Conservation (phyloP, 768 basidiomycete genomes). For the Auricularia heimuer region DNA sequence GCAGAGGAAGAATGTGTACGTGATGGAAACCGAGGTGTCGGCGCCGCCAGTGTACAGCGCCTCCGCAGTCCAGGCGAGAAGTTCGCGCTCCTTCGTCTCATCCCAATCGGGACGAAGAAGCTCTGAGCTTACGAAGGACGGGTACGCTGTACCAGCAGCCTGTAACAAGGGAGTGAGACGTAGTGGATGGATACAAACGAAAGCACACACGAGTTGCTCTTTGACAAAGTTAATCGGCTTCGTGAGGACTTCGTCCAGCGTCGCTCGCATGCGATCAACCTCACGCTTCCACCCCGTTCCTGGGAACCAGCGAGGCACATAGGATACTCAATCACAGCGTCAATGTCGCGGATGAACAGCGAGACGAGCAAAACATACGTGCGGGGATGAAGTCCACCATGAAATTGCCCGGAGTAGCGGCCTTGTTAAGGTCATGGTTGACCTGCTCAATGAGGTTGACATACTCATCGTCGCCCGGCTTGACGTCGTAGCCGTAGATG, state of each 20-base stretch:
- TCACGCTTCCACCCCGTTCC: not conserved
- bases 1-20: conserved; percentile 14
- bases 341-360: not conserved
- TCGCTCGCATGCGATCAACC: not conserved
- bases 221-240: conserved; percentile 6
- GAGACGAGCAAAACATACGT: not conserved
- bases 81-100: not conserved
- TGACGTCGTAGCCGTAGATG: conserved; percentile 9
- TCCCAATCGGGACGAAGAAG: not conserved
- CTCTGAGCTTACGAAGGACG: not conserved
- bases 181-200: not conserved
- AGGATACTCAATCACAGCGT: not conserved
- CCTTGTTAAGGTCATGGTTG: conserved; percentile 1
- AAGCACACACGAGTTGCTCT: conserved; percentile 1
- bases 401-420: conserved; percentile 3
- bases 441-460: not conserved
- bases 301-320: conserved; percentile 11
- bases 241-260: not conserved
- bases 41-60: not conserved
- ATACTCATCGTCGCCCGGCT: conserved; percentile 4
- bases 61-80: not conserved
- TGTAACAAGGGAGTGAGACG: not conserved
- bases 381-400: conserved; percentile 5
- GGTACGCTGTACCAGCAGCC: not conserved
- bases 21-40: conserved; percentile 6